Evolutionary conservation across 192 early-diverging fungal species (phyloP).

Genomic region (Rhizophagus prolifer): DNA sequence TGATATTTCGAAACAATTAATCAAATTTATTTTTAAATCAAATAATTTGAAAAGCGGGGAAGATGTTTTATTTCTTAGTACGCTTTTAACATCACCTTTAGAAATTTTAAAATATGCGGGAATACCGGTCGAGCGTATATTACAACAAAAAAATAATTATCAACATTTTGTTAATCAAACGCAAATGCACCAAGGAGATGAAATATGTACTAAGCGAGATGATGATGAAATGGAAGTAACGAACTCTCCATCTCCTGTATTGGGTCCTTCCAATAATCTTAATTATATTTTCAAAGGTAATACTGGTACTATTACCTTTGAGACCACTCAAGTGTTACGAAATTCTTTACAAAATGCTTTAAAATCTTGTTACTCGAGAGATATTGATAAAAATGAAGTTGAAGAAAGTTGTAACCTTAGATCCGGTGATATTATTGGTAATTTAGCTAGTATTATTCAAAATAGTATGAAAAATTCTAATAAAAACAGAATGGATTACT

Average conservation of each 20-base stretch:
- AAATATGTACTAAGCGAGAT: not conserved
- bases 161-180: not conserved
- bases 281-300: no score
- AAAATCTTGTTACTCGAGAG: slow-evolving; percentile 26
- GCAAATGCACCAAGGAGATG: slow-evolving; percentile 21
- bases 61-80: not conserved
- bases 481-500: no score
- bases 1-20: not conserved
- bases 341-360: slow-evolving; percentile 24
- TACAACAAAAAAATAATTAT: slow-evolving; percentile 31
- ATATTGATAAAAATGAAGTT: no score
- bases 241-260: no score
- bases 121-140: slow-evolving; percentile 63
- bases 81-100: not conserved
- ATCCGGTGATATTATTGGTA: no score
- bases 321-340: not conserved
- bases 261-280: no score
- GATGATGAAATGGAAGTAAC: no score
- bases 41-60: not conserved
- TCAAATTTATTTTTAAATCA: not conserved
- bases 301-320: not conserved
- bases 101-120: not conserved
- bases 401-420: no score
- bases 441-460: no score
- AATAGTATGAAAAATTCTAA: no score